Percentiles rank a stretch among this genome's conserved stretches.
phyloP scores from a whole-genome alignment of 2,329 filamentous ascomycete genomes.

The Talaromyces rugulosus region DNA sequence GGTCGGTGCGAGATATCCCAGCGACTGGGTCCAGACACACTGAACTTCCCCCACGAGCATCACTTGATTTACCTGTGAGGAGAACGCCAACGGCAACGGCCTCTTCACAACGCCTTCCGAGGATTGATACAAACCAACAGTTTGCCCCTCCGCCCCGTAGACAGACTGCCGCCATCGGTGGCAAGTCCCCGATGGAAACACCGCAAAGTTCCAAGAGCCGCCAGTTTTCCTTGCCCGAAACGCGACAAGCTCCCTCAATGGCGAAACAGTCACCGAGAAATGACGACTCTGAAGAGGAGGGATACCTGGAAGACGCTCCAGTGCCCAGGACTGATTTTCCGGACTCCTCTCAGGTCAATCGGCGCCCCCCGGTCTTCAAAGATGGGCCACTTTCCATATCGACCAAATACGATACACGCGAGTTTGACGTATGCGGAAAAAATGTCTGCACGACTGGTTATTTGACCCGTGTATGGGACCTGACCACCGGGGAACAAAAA shows the following conservation, averaged over 20 bases:
- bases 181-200: conserved; percentile 14
- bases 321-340: conserved; percentile 66
- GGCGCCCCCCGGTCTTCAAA: conserved; percentile 72
- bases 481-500: conserved; percentile 74
- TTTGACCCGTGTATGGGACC: conserved; percentile 82
- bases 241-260: conserved; percentile 10
- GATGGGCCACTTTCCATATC: conserved; percentile 70
- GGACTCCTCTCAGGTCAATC: conserved; percentile 77
- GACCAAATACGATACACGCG: conserved; percentile 80
- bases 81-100: conserved; percentile 9
- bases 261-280: conserved; percentile 3
- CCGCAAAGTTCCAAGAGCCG: conserved; percentile 16
- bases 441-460: conserved; percentile 82
- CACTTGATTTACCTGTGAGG: conserved; percentile 14
- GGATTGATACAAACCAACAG: conserved; percentile 16
- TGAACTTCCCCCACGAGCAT: conserved; percentile 7
- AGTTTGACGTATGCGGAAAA: conserved; percentile 84
- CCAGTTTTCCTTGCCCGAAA: conserved; percentile 23
- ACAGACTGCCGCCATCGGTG: conserved; percentile 17
- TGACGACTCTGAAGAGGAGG: conserved; percentile 51
- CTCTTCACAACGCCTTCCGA: conserved; percentile 15
- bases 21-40: conserved; percentile 5
- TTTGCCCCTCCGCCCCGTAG: conserved; percentile 32
- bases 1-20: conserved; percentile 8
- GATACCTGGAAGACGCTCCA: conserved; percentile 44